Evolutionary conservation across 331 rosid genomes (phyloP).

Genomic region (Prunus yedoensis): DNA sequence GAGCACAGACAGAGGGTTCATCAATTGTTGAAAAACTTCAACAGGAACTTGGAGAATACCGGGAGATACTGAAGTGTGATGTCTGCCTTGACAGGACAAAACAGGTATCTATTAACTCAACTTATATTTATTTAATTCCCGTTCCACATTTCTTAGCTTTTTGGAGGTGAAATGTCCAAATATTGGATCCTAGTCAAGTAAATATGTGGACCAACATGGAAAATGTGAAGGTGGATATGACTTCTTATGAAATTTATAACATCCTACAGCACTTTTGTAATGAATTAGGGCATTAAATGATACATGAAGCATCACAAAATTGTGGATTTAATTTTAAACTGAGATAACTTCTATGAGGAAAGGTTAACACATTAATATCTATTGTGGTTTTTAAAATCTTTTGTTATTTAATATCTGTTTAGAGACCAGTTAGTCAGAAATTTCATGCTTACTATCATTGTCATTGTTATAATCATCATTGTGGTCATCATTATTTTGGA

Average conservation of each 20-base stretch:
- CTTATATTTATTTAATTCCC: background rate
- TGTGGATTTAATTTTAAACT: background rate
- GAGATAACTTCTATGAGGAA: background rate
- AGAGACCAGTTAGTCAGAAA: background rate
- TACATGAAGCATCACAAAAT: background rate
- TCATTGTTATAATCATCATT: background rate
- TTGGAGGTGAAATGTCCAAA: background rate
- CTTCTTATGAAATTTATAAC: background rate
- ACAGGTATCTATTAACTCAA: slow-evolving; percentile 47
- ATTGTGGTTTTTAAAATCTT: background rate
- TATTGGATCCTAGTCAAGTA: background rate
- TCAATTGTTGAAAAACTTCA: slow-evolving; percentile 74
- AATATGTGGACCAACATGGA: slow-evolving; percentile 2
- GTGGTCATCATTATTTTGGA: background rate
- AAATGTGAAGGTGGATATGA: background rate
- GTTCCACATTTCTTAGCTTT: background rate
- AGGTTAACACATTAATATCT: background rate
- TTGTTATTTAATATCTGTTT: background rate
- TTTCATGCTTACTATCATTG: background rate
- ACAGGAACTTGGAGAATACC: slow-evolving; percentile 81
- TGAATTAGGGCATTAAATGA: background rate
- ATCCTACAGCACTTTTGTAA: background rate
- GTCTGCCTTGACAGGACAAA: slow-evolving; percentile 83
- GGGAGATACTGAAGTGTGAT: slow-evolving; percentile 82
- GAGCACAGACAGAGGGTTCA: slow-evolving; percentile 65